Base-by-base conservation (phyloP, 1,284 basidiomycete species). In the Melanopsichium pennsylvanicum region DNA sequence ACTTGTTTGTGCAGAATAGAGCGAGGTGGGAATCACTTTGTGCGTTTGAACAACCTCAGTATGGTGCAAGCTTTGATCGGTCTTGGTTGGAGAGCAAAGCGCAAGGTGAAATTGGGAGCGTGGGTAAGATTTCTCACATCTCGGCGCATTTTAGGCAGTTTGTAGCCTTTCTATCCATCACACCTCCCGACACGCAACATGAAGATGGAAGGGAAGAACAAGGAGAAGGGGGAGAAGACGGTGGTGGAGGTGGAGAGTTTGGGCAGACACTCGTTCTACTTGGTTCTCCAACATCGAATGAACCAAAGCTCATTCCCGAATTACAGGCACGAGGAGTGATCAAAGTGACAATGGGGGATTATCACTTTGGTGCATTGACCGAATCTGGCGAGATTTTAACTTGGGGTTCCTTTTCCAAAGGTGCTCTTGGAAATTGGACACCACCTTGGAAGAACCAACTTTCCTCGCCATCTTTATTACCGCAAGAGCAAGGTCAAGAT, bases 271-370 rank as follows among this genome's bases (percentile, higher is more conserved):
- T 74, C 12, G 72, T 74, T 0, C 39, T 74, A 9, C 40, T 74
- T 1, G 79, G 42, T 19, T 13, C 60, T 62, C 79, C 22, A 81
- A 81, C 16, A 83, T 25, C 13, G 22, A 39, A 34, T 1, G 29
- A 43, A 2, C 89, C 91, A 2, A 84, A 84, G 27, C 83, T 90
- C 58, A 84, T 90, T 3, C 88, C 89, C 1, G 85, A 84, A 19
- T 82, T 95, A 18, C 90, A 93, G 72, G 85, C 89, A 70, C 85
- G 84, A 60, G 84, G 85, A 33, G 86, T 94, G 50, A 92, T 94
- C 63, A 90, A 90, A 50, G 88, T 93, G 50, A 88, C 89, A 9
- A 85, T 92, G 39, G 93, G 93, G 5, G 92, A 96, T 81, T 94
- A 93, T 81, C 93, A 96, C 83, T 88, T 84, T 73, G 90, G 88